Evolutionary conservation across 2,329 filamentous ascomycete species (phyloP).

Genomic region (Cordyceps javanica): DNA sequence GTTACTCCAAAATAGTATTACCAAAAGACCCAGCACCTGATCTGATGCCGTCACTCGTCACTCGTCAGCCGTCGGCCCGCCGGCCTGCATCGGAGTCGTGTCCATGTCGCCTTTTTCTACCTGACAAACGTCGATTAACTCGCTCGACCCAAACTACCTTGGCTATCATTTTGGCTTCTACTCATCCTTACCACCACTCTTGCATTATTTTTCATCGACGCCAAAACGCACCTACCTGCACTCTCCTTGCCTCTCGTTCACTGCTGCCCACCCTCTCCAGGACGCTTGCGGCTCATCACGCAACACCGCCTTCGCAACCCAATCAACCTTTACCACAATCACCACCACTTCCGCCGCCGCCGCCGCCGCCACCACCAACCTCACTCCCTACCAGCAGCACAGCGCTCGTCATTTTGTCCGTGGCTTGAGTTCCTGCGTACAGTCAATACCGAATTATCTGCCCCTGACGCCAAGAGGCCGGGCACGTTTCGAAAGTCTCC

Average conservation of each 20-base stretch:
- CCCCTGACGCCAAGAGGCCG: neutral
- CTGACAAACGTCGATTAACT: conserved; percentile 1
- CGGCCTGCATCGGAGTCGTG: conserved; percentile 10
- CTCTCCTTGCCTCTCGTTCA: neutral
- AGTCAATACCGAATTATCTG: neutral
- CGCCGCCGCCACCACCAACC: neutral
- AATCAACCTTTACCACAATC: neutral
- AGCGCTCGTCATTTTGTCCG: neutral
- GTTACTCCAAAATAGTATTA: too few species aligned
- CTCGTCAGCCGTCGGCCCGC: conserved; percentile 8
- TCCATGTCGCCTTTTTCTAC: conserved; percentile 7
- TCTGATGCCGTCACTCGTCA: conserved; percentile 7
- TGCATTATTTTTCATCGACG: neutral
- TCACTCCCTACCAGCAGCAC: neutral
- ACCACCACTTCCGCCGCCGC: neutral
- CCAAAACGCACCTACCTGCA: neutral
- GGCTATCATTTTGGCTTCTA: neutral
- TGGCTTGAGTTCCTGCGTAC: neutral
- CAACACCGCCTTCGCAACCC: conserved; percentile 5
- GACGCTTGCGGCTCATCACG: neutral
- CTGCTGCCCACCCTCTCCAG: neutral
- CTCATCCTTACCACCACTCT: neutral
- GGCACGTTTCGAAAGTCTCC: neutral
- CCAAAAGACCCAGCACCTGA: neutral
- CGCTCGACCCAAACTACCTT: neutral